Evolutionary conservation across 352 stramenopile species (phyloP), one percentile per base, ranked within the genome.

Genomic region (Globisporangium recalcitrans): DNA sequence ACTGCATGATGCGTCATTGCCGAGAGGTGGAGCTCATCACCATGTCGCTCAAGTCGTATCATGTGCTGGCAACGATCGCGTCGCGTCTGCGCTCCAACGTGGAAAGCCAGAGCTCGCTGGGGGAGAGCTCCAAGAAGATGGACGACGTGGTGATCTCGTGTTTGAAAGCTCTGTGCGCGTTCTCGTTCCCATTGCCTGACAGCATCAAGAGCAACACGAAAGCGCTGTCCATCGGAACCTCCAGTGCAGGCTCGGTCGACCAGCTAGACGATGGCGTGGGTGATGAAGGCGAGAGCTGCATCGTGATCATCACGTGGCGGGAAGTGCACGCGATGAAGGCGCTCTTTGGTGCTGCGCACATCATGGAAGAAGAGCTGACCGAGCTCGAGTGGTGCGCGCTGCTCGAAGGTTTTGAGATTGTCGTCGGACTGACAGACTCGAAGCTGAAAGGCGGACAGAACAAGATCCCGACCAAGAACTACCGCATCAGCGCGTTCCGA

Each of bases 321-420:
- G 82, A 95, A 67, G 81, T 95, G 31, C 86, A 93, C 44, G 86
- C 86, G n/a, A 95, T 95, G 86, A 95, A 95, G 60, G 81, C 84
- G 11, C 68, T 95, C 19, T 93, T 92, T 54, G 82, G 80, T 22
- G 80, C 86, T 16, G 85, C 85, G 16, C 86, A 95, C 51, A 88
- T 92, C 34, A 95, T 95, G 84, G 82, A 91, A 38, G 80, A 93
- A 65, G 84, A 95, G 40, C 72, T 95, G 29, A 78, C 77, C 3
- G 73, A 88, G 64, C 65, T 71, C 36, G 86, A 93, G 58, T 95
- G 86, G 86, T 88, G 78, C 49, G 67, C 82, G 19, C 54, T 95
- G 8, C 67, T 95, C 4, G 80, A 93, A 32, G 82, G 77, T 0
- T 93, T 95, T 60, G 86, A 95, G 57, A 89, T 93, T 42, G 76